A percentile compares a stretch with the other conserved stretches of the same genome.
phyloP scores from a whole-genome alignment of 441 rosid species.

The Erodium texanum region DNA sequence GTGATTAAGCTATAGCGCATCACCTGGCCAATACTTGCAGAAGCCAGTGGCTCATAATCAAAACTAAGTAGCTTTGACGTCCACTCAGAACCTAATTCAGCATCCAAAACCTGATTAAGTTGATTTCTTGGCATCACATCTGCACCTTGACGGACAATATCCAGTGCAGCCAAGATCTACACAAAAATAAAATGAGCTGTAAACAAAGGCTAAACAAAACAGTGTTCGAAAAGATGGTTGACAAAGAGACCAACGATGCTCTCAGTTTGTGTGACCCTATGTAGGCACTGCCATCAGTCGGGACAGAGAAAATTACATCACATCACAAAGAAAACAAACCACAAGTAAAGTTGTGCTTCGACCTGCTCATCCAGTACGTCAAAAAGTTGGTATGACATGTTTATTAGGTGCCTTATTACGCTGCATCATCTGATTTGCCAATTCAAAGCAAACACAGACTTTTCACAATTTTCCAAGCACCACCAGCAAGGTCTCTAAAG shows the following conservation, averaged over 20 bases:
- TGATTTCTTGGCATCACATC: slow-evolving; percentile 97
- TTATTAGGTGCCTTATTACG: neutral
- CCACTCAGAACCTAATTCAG: slow-evolving; percentile 78
- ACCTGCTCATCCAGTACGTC: neutral
- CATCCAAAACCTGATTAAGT: slow-evolving; percentile 71
- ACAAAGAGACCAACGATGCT: neutral
- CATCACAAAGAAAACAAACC: neutral
- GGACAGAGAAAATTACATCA: neutral
- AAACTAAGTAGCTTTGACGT: slow-evolving; percentile 65
- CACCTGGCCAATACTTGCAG: slow-evolving; percentile 99
- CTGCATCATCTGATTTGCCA: neutral
- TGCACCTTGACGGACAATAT: slow-evolving; percentile 97
- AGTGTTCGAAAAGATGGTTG: neutral
- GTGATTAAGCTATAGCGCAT: slow-evolving; percentile 11
- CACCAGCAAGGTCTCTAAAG: too few species aligned
- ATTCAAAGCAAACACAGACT: neutral
- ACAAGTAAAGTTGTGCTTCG: neutral
- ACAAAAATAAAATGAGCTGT: slow-evolving; percentile 20
- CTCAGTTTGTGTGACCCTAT: neutral
- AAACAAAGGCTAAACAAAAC: neutral
- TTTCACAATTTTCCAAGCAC: neutral
- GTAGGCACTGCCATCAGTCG: neutral
- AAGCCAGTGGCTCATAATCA: slow-evolving; percentile 89
- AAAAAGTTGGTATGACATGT: neutral
- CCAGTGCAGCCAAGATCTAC: slow-evolving; percentile 89